A percentile compares a stretch with the other conserved stretches of the same genome.
Evolutionary conservation across 2,329 filamentous ascomycete genomes (phyloP).

Genomic region (Albophoma yamanashiensis): DNA sequence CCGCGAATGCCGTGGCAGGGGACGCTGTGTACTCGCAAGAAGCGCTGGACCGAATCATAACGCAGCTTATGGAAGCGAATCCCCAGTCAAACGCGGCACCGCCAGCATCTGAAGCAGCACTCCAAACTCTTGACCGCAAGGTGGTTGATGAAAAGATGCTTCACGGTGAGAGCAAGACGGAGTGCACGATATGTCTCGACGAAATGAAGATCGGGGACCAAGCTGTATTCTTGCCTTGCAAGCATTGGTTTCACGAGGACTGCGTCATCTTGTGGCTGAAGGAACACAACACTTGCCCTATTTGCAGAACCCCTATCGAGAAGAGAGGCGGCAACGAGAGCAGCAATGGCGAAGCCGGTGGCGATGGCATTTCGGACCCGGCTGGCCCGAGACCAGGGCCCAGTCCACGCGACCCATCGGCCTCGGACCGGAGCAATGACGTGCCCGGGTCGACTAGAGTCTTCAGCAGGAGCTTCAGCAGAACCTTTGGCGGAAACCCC

Average conservation of each 20-base stretch:
- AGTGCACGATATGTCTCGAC: constrained; percentile 95
- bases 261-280: constrained; percentile 78
- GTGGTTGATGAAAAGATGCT: constrained; percentile 62
- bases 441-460: not conserved
- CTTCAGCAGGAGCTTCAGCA: not conserved
- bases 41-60: constrained; percentile 79
- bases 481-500: not conserved
- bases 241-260: constrained; percentile 83
- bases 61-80: constrained; percentile 78
- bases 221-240: constrained; percentile 72
- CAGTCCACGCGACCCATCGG: not conserved
- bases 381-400: not conserved
- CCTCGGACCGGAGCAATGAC: not conserved
- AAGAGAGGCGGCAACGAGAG: constrained; percentile 14
- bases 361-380: not conserved
- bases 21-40: constrained; percentile 89
- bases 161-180: constrained; percentile 53
- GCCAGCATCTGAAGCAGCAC: constrained; percentile 66
- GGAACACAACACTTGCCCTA: constrained; percentile 88
- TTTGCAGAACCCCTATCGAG: constrained; percentile 55
- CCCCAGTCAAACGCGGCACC: constrained; percentile 67
- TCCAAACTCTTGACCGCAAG: constrained; percentile 62
- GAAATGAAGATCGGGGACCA: constrained; percentile 62
- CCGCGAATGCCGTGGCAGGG: constrained; percentile 45
- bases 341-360: constrained; percentile 5